These are phyloP conservation scores for Platanthera zijinensis DNA, from an alignment of 106 monocot genomes.

Conservation along the genomic window DNA sequence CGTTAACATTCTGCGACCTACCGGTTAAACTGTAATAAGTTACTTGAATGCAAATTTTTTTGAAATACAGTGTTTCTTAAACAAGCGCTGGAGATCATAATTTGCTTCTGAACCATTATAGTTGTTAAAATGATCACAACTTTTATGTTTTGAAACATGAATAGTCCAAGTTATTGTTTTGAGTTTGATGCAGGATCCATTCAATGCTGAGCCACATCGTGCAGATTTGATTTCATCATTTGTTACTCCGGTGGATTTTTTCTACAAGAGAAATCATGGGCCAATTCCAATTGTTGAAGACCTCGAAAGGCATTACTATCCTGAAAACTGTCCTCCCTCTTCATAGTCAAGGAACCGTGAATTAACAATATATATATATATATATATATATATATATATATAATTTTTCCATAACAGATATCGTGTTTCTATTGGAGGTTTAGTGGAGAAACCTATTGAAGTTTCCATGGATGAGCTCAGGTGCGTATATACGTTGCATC, in stretches of 20 bases:
- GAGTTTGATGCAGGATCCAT: constrained; percentile 64
- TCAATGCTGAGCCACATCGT: constrained; percentile 93
- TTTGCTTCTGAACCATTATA: not conserved
- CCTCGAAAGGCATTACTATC: constrained; percentile 41
- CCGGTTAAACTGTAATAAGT: too few relatives aligned
- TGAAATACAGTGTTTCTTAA: too few relatives aligned
- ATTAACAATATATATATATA: not conserved
- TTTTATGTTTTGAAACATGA: not conserved
- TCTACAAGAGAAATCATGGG: constrained; percentile 99
- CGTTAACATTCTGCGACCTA: too few relatives aligned
- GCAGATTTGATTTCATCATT: constrained; percentile 60
- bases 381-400: not conserved
- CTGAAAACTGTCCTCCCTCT: not conserved
- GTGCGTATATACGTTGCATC: constrained; percentile 19
- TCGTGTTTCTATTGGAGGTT: constrained; percentile 51
- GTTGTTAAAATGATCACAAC: not conserved
- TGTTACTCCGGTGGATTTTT: constrained; percentile 75
- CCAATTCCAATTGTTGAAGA: constrained; percentile 89
- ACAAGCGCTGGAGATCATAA: not conserved
- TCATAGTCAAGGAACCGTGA: not conserved
- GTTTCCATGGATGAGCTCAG: constrained; percentile 74
- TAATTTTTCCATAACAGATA: constrained; percentile 42
- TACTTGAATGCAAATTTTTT: too few relatives aligned
- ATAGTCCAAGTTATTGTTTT: not conserved
- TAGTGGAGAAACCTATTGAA: constrained; percentile 51